A percentile compares a stretch with the other conserved stretches of the same genome.
These are phyloP conservation scores for Exidia glandulosa DNA, from an alignment of 768 basidiomycete genomes.

Conservation along the genomic window DNA sequence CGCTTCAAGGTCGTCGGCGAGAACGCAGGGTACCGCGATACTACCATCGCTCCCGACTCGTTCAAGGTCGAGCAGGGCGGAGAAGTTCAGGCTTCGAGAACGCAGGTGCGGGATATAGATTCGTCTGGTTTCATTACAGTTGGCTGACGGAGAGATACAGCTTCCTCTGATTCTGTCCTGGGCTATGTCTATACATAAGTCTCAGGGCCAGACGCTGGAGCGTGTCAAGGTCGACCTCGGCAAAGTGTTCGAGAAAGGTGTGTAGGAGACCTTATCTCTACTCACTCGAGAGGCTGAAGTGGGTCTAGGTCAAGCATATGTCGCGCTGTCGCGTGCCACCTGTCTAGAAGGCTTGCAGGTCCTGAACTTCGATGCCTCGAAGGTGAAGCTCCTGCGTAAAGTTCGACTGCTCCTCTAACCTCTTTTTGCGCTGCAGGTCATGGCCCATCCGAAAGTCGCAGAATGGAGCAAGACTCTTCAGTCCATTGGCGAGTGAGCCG, in stretches of 20 bases:
- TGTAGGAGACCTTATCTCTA: constrained; percentile 5
- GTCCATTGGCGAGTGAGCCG: not conserved
- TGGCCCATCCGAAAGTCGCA: constrained; percentile 11
- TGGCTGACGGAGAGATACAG: constrained; percentile 27
- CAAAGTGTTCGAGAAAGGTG: constrained; percentile 87
- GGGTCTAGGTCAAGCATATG: constrained; percentile 74
- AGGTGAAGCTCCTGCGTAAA: not conserved
- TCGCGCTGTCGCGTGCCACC: constrained; percentile 82
- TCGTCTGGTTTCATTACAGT: not conserved
- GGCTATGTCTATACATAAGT: constrained; percentile 99
- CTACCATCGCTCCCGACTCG: constrained; percentile 53
- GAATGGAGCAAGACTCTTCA: constrained; percentile 11
- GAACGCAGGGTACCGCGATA: constrained; percentile 28
- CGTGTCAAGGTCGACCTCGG: constrained; percentile 91
- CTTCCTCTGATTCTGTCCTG: constrained; percentile 82
- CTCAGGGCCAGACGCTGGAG: constrained; percentile 92
- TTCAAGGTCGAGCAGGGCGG: constrained; percentile 86
- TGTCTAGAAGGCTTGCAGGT: constrained; percentile 78
- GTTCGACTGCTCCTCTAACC: not conserved
- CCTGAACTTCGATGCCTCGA: constrained; percentile 21
- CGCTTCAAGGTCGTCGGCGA: constrained; percentile 45
- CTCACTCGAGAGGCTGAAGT: not conserved
- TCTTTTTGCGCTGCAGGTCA: constrained; percentile 4
- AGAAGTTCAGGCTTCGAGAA: constrained; percentile 65
- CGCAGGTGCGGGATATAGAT: constrained; percentile 46